These are phyloP conservation scores for Tausonia pullulans DNA, from an alignment of 1,284 basidiomycete species.

Conservation along the genomic window DNA sequence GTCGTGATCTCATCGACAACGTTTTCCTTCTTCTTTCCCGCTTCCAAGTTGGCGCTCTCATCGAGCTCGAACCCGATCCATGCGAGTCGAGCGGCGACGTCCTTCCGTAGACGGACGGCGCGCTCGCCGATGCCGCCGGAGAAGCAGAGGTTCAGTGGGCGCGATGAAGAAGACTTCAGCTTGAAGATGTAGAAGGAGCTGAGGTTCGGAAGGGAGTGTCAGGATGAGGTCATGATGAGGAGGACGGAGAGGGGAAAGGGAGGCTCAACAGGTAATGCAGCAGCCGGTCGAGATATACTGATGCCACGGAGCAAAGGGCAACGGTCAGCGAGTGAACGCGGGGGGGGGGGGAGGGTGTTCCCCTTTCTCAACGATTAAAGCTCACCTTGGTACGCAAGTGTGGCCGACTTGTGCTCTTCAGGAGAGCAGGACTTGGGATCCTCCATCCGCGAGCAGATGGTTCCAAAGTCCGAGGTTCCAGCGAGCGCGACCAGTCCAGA, in stretches of 20 bases:
- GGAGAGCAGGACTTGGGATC: slow-evolving; percentile 30
- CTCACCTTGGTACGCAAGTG: slow-evolving; percentile 49
- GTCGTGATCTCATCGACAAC: slow-evolving; percentile 32
- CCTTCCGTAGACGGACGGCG: slow-evolving; percentile 48
- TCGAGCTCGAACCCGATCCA: slow-evolving; percentile 53
- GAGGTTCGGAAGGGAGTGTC: no score
- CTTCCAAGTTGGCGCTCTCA: slow-evolving; percentile 36
- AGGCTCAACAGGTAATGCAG: slow-evolving; percentile 44
- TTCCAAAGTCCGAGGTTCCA: slow-evolving; percentile 63
- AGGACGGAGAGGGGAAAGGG: no score
- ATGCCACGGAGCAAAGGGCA: not conserved
- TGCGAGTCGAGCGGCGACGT: slow-evolving; percentile 43
- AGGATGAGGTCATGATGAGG: no score
- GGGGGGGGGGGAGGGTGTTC: not conserved
- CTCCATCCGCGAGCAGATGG: slow-evolving; percentile 41
- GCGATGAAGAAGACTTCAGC: slow-evolving; percentile 38
- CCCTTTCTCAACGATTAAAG: no score
- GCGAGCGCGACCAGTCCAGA: slow-evolving; percentile 56
- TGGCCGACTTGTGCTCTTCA: slow-evolving; percentile 29
- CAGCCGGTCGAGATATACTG: slow-evolving; percentile 60
- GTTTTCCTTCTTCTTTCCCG: slow-evolving; percentile 23
- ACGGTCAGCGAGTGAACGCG: not conserved
- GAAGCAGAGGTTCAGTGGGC: slow-evolving; percentile 51
- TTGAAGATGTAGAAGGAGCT: slow-evolving; percentile 59
- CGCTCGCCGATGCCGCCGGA: slow-evolving; percentile 76